A percentile compares a stretch with the other conserved stretches of the same genome.
Conservation (phyloP, 345 rosid genomes). For the Populus alba region DNA sequence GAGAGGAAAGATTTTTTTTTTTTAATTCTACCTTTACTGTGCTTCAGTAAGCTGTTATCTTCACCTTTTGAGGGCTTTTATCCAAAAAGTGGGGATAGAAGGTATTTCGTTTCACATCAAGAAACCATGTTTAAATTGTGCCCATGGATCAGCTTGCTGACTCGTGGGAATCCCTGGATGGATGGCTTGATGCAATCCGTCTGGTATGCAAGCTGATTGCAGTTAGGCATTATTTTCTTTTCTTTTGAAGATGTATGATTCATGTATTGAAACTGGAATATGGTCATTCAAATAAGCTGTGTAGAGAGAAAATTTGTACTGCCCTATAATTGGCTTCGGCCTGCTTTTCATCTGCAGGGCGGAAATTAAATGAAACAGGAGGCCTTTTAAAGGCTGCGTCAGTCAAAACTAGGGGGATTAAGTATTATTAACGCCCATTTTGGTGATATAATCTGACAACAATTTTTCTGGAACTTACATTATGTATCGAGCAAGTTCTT, state of each 20-base stretch:
- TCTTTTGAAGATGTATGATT: conserved; percentile 5
- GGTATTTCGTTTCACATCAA: neutral
- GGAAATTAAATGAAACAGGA: no score
- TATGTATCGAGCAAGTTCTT: neutral
- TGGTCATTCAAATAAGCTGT: conserved; percentile 1
- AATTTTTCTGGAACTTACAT: neutral
- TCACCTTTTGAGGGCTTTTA: neutral
- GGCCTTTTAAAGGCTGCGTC: no score
- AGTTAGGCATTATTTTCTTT: neutral
- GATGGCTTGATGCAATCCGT: conserved; percentile 96
- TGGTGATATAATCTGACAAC: no score
- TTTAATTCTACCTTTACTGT: neutral
- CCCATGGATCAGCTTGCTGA: conserved; percentile 71
- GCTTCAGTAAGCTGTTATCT: neutral
- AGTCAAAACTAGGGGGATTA: no score
- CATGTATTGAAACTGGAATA: conserved; percentile 19
- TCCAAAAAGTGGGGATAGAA: neutral
- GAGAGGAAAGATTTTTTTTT: neutral
- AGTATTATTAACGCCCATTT: no score
- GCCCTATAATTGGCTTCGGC: neutral
- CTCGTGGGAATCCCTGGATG: conserved; percentile 91
- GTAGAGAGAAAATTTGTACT: no score
- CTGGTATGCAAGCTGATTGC: conserved; percentile 62
- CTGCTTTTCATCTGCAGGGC: no score
- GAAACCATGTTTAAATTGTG: neutral